Base-by-base conservation (phyloP, 345 rosid species). In the Acer saccharum region DNA sequence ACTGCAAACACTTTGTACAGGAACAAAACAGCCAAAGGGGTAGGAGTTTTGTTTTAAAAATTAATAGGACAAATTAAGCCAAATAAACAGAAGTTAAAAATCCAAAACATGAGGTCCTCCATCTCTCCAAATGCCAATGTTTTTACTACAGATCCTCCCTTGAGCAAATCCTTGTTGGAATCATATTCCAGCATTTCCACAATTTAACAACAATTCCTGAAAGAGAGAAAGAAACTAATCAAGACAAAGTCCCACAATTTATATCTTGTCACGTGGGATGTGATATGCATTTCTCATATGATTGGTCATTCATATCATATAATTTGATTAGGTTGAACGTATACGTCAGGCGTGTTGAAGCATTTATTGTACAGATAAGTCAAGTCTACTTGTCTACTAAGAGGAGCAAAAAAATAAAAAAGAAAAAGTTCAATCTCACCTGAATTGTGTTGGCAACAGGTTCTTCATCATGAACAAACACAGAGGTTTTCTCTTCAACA, bases 401-500 rank as follows among this genome's bases (percentile, higher is more conserved):
- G 2, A 55, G 18, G 1, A 17, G 35, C 4, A n/a, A 39, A 13
- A 6, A 5, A 25, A 60, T 0, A 55, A 17, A 1, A 27, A 21
- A 3, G 14, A 35, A 0, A n/a, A 20, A 25, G 1, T 66, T 11
- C 2, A 21, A 20, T 52, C 77, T 68, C n/a, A 84, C 88, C 85
- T 76, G 68, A 68, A 64, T 25, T 72, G 76, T 66, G 73, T 79
- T 81, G 77, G n/a, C 69, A 39, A 17, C 68, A 25, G 80, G 65
- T n/a, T 25, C 69, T 12, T 83, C 69, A 12, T 83, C 76, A 4
- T 46, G 68, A 54, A 43, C 46, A 65, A 81, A 83, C 54, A 29
- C 66, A 39, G 77, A 44, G 68, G 35, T 62, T 57, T 84, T 81
- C 76, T 87, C 89, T 69, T 88, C 94, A 68, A 41, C 82, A 2